Percentiles rank a stretch among this genome's conserved stretches.
phyloP scores from a whole-genome alignment of 2,329 filamentous ascomycete species.

The Chlorencoelia australis region DNA sequence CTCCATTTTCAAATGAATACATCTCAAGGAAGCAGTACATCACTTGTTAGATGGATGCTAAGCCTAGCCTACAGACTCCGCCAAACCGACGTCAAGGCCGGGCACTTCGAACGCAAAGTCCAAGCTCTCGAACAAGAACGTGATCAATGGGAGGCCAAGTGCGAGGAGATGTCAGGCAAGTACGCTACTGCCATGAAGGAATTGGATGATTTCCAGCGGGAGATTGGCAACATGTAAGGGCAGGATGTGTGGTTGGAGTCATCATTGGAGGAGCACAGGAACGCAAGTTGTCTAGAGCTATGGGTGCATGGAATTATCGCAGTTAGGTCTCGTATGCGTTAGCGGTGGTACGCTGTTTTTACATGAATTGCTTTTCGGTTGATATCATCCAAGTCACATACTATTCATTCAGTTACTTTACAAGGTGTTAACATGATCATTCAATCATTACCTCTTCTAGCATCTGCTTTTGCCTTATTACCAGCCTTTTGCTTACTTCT shows the following conservation, averaged over 20 bases:
- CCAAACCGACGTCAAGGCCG: conserved; percentile 98
- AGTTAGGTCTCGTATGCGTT: conserved; percentile 21
- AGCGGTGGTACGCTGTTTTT: conserved; percentile 20
- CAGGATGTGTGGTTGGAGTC: conserved; percentile 6
- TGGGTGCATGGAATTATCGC: conserved; percentile 17
- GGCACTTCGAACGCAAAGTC: conserved; percentile 98
- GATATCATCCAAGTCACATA: conserved; percentile 18
- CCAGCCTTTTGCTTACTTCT: conserved; percentile 62
- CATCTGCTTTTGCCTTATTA: conserved; percentile 32
- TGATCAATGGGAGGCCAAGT: conserved; percentile 94
- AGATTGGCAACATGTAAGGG: conserved; percentile 88
- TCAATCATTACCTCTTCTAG: conserved; percentile 24
- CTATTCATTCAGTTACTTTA: conserved; percentile 9
- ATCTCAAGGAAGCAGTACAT: too few relatives aligned
- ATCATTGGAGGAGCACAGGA: conserved; percentile 5
- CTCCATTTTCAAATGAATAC: conserved; percentile 3
- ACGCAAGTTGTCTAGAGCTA: conserved; percentile 10
- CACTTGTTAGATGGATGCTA: background rate
- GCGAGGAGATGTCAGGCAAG: conserved; percentile 95
- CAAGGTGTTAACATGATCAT: conserved; percentile 8
- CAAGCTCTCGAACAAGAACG: conserved; percentile 87
- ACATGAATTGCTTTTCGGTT: conserved; percentile 17
- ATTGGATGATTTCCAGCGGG: conserved; percentile 77
- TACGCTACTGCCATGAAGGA: conserved; percentile 77
- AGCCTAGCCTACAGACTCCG: conserved; percentile 65